phyloP scores from a whole-genome alignment of 805 yeast genomes.

The Ogataea methanolica region DNA sequence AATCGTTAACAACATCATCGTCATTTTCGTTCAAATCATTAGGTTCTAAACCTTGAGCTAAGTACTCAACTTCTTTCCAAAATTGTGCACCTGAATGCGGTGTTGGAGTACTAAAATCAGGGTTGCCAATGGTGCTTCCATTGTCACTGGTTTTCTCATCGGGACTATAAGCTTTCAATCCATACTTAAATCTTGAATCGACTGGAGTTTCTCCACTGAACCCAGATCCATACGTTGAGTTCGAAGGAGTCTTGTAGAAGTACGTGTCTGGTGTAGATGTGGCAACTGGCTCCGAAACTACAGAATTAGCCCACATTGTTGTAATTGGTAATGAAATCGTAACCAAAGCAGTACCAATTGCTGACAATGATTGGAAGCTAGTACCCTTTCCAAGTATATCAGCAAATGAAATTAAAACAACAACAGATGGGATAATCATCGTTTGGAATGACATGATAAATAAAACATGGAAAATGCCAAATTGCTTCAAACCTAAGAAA shows the following conservation, averaged over 20 bases:
- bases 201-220: constrained; percentile 6
- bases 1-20: constrained; percentile 11
- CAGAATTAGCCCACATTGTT: constrained; percentile 82
- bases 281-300: constrained; percentile 45
- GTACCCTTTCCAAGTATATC: constrained; percentile 33
- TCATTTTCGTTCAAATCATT: constrained; percentile 13
- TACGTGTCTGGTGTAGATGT: constrained; percentile 30
- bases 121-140: constrained; percentile 4
- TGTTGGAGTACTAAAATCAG: constrained; percentile 11
- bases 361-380: constrained; percentile 36
- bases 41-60: constrained; percentile 26
- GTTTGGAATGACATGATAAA: constrained; percentile 81
- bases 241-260: constrained; percentile 14
- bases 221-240: constrained; percentile 11
- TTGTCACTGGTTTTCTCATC: background rate
- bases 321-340: constrained; percentile 76
- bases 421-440: constrained; percentile 68
- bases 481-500: constrained; percentile 73
- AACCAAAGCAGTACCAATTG: constrained; percentile 57
- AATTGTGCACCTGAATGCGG: constrained; percentile 18
- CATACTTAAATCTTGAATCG: constrained; percentile 8
- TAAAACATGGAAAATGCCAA: constrained; percentile 76
- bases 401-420: constrained; percentile 50
- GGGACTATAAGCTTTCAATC: constrained; percentile 8
- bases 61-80: constrained; percentile 29